phyloP scores from a whole-genome alignment of 2,329 filamentous ascomycete species.

The Pseudogymnoascus verrucosus region DNA sequence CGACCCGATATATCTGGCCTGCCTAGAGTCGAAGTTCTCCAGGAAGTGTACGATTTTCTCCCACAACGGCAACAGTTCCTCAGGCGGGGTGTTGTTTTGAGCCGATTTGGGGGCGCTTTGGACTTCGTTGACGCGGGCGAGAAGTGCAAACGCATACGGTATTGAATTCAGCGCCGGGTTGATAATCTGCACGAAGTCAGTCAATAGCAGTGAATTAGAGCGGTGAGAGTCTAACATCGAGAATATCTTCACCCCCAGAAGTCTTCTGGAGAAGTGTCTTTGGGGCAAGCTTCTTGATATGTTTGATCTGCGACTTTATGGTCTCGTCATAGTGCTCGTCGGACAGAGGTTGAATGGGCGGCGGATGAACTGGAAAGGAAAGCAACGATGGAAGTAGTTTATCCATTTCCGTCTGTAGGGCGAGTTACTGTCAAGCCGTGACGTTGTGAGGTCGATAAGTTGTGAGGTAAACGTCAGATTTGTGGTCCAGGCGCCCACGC shows the following conservation, averaged over 20 bases:
- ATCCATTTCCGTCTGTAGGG: conserved; percentile 21
- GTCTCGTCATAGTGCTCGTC: conserved; percentile 37
- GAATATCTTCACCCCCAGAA: conserved; percentile 28
- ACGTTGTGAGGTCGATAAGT: not conserved
- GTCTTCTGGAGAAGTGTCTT: conserved; percentile 27
- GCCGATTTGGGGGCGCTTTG: conserved; percentile 27
- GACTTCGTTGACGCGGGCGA: conserved; percentile 36
- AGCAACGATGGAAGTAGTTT: conserved; percentile 31
- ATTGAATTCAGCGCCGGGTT: conserved; percentile 51
- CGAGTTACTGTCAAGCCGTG: not conserved
- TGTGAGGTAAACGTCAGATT: not conserved
- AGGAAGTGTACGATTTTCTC: conserved; percentile 34
- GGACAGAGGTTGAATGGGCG: conserved; percentile 25
- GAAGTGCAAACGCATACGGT: conserved; percentile 48
- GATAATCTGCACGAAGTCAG: conserved; percentile 18
- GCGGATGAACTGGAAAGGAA: conserved; percentile 33
- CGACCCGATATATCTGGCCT: conserved; percentile 45
- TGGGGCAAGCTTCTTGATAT: conserved; percentile 30
- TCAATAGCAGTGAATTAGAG: not conserved
- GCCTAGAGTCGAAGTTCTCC: conserved; percentile 41
- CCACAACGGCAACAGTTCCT: conserved; percentile 35
- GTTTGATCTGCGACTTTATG: conserved; percentile 32
- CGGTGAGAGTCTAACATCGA: conserved; percentile 28
- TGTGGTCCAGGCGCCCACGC: not conserved
- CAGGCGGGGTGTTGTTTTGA: not conserved